These are phyloP conservation scores for Annulohypoxylon bovei DNA, from an alignment of 495 filamentous ascomycete species.

Conservation along the genomic window DNA sequence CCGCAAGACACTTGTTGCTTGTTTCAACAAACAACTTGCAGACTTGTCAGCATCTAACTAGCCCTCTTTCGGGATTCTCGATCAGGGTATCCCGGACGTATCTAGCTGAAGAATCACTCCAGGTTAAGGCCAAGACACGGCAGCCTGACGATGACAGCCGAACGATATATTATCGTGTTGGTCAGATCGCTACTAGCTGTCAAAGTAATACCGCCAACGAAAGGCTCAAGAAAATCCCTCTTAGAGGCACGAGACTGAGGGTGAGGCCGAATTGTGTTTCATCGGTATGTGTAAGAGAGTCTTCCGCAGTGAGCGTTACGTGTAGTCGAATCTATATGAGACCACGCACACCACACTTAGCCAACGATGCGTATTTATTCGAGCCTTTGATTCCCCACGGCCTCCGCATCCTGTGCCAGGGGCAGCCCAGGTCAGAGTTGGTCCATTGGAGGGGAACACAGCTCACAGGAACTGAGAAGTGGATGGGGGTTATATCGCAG, in stretches of 20 bases:
- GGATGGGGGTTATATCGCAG: conserved; percentile 48
- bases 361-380: conserved; percentile 34
- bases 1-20: conserved; percentile 40
- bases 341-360: conserved; percentile 24
- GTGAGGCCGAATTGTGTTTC: conserved; percentile 25
- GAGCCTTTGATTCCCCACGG: conserved; percentile 27
- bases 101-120: conserved; percentile 28
- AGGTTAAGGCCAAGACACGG: conserved; percentile 14
- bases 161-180: conserved; percentile 27
- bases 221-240: conserved; percentile 17
- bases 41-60: conserved; percentile 35
- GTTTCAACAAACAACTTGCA: conserved; percentile 24
- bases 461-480: conserved; percentile 35
- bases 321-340: conserved; percentile 42
- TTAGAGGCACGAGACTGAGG: conserved; percentile 4
- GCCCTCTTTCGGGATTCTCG: conserved; percentile 30
- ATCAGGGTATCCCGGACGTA: conserved; percentile 35
- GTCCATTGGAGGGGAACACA: conserved; percentile 35
- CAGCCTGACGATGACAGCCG: conserved; percentile 20
- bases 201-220: conserved; percentile 17
- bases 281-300: conserved; percentile 26
- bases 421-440: conserved; percentile 25
- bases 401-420: conserved; percentile 42
- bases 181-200: conserved; percentile 10
- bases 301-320: conserved; percentile 26